phyloP scores from a whole-genome alignment of 164 flowering plant genomes.

The Magnolia kwangsiensis region DNA sequence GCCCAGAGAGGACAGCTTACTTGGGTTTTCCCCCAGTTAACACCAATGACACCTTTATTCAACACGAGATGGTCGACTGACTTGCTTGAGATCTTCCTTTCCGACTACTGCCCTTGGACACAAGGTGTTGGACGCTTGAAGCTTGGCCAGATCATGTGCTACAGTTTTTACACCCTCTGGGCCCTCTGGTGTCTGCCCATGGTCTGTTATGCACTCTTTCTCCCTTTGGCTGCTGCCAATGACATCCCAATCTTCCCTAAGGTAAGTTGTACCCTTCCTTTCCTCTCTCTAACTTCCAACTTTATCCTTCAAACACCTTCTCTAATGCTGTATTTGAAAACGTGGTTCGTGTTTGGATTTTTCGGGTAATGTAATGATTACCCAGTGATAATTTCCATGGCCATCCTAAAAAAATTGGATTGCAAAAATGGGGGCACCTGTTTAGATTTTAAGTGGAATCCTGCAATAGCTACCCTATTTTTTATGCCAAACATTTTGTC shows the following conservation, averaged over 20 bases:
- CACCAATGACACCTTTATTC: slow-evolving; percentile 37
- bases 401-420: too few species aligned
- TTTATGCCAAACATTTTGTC: too few species aligned
- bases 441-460: too few species aligned
- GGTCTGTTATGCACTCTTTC: slow-evolving; percentile 32
- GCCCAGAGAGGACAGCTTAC: slow-evolving; percentile 41
- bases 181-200: slow-evolving; percentile 44
- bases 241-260: slow-evolving; percentile 29
- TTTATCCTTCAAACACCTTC: too few species aligned
- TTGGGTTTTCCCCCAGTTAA: slow-evolving; percentile 49
- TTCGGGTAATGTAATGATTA: too few species aligned
- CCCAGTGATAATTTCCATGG: too few species aligned
- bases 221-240: slow-evolving; percentile 29
- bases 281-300: slow-evolving; percentile 4
- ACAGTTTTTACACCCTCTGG: slow-evolving; percentile 45
- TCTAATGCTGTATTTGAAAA: too few species aligned
- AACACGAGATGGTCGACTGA: slow-evolving; percentile 58
- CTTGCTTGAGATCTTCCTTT: slow-evolving; percentile 42
- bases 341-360: too few species aligned
- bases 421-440: too few species aligned
- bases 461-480: too few species aligned
- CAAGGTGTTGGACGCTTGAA: slow-evolving; percentile 40
- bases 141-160: slow-evolving; percentile 47
- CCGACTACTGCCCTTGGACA: slow-evolving; percentile 8
- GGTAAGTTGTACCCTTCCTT: slow-evolving; percentile 8